phyloP scores from a whole-genome alignment of 345 rosid species.

The Rhodamnia rubescens region DNA sequence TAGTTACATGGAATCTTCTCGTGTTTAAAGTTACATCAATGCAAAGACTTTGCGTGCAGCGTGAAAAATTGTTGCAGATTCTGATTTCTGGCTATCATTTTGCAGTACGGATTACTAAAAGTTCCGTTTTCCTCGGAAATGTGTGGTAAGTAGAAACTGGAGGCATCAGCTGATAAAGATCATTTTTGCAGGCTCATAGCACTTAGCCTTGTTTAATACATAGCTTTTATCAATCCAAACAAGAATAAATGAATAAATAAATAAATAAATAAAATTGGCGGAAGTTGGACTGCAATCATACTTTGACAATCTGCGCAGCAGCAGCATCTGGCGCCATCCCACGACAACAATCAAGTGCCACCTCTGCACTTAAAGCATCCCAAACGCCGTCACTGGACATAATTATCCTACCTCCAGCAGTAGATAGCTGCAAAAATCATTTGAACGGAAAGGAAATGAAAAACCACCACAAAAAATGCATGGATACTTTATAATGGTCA shows the following conservation, averaged over 20 bases:
- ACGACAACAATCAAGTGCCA: slow-evolving; percentile 79
- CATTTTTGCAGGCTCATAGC: background rate
- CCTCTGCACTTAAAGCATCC: slow-evolving; percentile 86
- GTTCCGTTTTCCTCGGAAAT: background rate
- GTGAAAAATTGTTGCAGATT: background rate
- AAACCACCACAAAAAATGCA: background rate
- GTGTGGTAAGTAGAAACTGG: background rate
- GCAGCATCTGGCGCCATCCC: slow-evolving; percentile 88
- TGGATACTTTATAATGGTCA: background rate
- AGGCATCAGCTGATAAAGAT: background rate
- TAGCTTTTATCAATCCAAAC: background rate
- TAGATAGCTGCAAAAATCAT: slow-evolving; percentile 57
- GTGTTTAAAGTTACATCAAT: background rate
- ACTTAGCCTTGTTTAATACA: background rate
- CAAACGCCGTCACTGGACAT: slow-evolving; percentile 99
- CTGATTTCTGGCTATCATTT: background rate
- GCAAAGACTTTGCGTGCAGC: background rate
- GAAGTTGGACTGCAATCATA: slow-evolving; percentile 13
- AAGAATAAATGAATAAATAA: background rate
- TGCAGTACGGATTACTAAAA: background rate
- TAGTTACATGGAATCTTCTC: background rate
- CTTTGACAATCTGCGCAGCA: slow-evolving; percentile 88
- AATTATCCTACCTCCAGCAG: slow-evolving; percentile 82
- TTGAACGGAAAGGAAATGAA: background rate
- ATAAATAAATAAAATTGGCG: background rate